phyloP scores from a whole-genome alignment of 805 yeast species.

The Zygotorulaspora chibaensis region DNA sequence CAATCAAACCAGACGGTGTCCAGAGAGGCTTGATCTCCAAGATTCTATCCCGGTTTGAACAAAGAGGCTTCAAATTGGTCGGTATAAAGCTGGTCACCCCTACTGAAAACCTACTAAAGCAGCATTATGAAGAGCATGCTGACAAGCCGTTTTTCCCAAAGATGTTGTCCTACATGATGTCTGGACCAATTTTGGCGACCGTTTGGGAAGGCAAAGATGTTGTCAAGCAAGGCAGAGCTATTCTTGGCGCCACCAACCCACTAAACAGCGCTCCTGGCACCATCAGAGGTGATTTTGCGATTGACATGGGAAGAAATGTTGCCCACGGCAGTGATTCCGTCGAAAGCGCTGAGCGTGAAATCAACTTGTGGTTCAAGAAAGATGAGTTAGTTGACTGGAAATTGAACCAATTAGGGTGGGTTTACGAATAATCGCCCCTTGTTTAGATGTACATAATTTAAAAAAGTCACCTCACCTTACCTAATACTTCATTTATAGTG shows the following conservation, averaged over 20 bases:
- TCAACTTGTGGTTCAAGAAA: conserved; percentile 94
- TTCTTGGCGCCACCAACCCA: conserved; percentile 99
- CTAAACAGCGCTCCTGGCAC: conserved; percentile 97
- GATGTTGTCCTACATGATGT: conserved; percentile 89
- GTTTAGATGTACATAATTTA: conserved; percentile 3
- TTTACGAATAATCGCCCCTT: conserved; percentile 71
- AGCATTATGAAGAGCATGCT: conserved; percentile 94
- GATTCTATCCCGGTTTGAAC: conserved; percentile 89
- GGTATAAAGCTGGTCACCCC: conserved; percentile 90
- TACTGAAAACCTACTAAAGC: conserved; percentile 78
- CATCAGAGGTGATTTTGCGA: conserved; percentile 98
- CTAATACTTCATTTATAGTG: no score
- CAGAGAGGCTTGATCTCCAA: conserved; percentile 95
- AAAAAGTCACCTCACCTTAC: no score
- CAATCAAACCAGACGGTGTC: conserved; percentile 99
- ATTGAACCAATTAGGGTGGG: conserved; percentile 79
- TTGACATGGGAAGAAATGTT: conserved; percentile 99
- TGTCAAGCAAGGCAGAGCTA: conserved; percentile 96
- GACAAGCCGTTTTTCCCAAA: conserved; percentile 98
- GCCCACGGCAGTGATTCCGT: conserved; percentile 99
- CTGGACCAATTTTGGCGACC: conserved; percentile 98
- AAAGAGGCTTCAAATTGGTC: conserved; percentile 96
- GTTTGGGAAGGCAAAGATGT: conserved; percentile 99
- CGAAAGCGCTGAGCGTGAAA: conserved; percentile 95
- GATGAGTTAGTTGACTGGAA: conserved; percentile 94